Conservation (phyloP, 1,139 yeast genomes). For the Wickerhamiella pararugosa region DNA sequence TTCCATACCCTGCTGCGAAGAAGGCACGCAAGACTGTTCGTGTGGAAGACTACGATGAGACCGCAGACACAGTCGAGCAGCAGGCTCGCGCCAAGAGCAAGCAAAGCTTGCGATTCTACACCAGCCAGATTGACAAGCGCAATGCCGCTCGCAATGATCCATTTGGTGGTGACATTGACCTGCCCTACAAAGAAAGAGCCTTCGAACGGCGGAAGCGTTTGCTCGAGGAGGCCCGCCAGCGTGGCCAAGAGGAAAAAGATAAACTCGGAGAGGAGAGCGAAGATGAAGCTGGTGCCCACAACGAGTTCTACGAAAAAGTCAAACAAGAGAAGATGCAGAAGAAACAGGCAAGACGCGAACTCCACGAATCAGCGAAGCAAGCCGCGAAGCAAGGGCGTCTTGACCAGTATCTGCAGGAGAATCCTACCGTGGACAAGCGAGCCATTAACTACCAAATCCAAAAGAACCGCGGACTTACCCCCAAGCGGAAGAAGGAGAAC, state of each 20-base stretch:
- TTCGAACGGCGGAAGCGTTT: constrained; percentile 81
- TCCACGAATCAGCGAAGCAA: constrained; percentile 55
- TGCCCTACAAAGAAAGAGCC: constrained; percentile 84
- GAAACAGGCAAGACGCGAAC: constrained; percentile 41
- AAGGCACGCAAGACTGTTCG: constrained; percentile 16
- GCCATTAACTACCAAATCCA: constrained; percentile 62
- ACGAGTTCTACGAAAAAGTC: constrained; percentile 39
- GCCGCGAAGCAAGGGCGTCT: constrained; percentile 82
- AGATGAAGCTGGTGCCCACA: constrained; percentile 40
- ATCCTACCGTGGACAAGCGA: constrained; percentile 53
- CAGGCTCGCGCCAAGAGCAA: constrained; percentile 77
- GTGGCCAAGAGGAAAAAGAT: constrained; percentile 55
- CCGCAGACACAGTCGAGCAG: constrained; percentile 56
- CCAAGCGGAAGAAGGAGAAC: constrained; percentile 82
- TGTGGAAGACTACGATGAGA: constrained; percentile 49
- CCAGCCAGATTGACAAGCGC: constrained; percentile 79
- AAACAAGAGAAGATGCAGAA: constrained; percentile 32
- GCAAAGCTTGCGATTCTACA: constrained; percentile 82
- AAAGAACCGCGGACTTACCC: constrained; percentile 60
- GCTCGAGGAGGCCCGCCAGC: constrained; percentile 71
- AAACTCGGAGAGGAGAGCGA: constrained; percentile 37
- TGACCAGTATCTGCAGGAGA: constrained; percentile 46
- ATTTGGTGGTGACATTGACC: constrained; percentile 62
- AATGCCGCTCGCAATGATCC: constrained; percentile 32
- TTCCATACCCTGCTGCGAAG: constrained; percentile 13